Evolutionary conservation across 1,284 basidiomycete species (phyloP).

Genomic region (Microbotryum violaceum): DNA sequence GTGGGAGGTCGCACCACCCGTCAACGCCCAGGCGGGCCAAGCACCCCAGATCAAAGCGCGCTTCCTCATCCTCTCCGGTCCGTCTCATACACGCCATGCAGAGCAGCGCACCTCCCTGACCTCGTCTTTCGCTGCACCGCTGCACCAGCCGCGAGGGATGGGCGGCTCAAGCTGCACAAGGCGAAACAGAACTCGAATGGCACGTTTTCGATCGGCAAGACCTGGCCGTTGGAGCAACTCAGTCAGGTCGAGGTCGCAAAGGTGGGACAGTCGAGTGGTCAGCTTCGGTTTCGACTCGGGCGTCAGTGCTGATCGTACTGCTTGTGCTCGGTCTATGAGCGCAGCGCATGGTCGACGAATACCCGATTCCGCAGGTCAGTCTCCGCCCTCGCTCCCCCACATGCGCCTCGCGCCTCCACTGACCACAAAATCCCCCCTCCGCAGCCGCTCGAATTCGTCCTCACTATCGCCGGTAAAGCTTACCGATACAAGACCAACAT

Average conservation of each 20-base stretch:
- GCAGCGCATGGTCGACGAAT: conserved; percentile 12
- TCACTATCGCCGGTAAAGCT: conserved; percentile 66
- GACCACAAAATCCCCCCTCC: background rate
- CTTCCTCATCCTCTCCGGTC: conserved; percentile 35
- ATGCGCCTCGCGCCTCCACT: background rate
- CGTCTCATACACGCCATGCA: background rate
- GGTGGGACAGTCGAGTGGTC: conserved; percentile 47
- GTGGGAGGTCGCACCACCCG: conserved; percentile 57
- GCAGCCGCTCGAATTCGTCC: conserved; percentile 51
- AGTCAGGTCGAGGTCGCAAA: conserved; percentile 65
- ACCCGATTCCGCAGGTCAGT: background rate
- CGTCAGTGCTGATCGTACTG: background rate
- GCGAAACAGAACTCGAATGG: conserved; percentile 93
- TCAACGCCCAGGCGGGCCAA: conserved; percentile 18
- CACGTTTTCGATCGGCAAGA: conserved; percentile 94
- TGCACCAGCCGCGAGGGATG: conserved; percentile 8
- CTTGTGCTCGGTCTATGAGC: no score
- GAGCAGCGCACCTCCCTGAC: no score
- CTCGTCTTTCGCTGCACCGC: no score
- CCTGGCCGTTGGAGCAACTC: conserved; percentile 81
- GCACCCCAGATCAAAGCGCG: conserved; percentile 29
- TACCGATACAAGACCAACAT: conserved; percentile 82
- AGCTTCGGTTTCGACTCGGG: background rate
- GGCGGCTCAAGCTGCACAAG: conserved; percentile 61
- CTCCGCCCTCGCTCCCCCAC: background rate